These are phyloP conservation scores for Lactifluus volemus DNA, from an alignment of 768 basidiomycete species.

Conservation along the genomic window DNA sequence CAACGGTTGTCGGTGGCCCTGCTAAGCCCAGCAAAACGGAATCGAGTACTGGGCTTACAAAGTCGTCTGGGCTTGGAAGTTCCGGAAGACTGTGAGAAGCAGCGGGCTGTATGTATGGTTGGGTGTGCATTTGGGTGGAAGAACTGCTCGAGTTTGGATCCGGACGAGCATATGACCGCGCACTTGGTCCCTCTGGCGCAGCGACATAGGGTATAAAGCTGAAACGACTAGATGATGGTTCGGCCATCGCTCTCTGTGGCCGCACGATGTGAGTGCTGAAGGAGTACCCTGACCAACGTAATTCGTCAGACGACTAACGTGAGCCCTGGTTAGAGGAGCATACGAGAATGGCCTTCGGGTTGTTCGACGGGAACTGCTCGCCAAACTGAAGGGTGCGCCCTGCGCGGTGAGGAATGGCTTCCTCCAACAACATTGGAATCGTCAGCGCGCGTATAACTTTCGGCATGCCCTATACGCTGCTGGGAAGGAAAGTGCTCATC, in stretches of 20 bases:
- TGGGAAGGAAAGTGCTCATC: slow-evolving; percentile 2
- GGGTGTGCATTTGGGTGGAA: neutral
- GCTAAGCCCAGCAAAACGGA: slow-evolving; percentile 4
- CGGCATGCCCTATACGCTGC: slow-evolving; percentile 16
- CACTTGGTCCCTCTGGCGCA: neutral
- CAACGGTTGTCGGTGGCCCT: slow-evolving; percentile 1
- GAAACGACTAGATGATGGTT: slow-evolving; percentile 13
- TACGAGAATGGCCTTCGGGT: slow-evolving; percentile 1
- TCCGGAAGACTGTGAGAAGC: neutral
- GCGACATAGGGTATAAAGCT: slow-evolving; percentile 8
- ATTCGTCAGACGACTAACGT: neutral
- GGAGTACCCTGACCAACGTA: neutral
- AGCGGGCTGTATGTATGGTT: neutral
- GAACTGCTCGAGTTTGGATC: neutral
- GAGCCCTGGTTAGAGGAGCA: neutral
- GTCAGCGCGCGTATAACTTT: slow-evolving; percentile 19
- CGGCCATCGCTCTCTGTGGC: slow-evolving; percentile 8
- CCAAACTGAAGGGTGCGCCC: slow-evolving; percentile 8
- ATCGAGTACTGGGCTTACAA: slow-evolving; percentile 8
- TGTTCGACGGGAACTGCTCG: neutral
- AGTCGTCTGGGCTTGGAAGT: neutral
- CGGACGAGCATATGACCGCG: neutral
- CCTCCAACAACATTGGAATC: slow-evolving; percentile 1
- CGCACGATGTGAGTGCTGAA: neutral
- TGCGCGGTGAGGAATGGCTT: neutral